Evolutionary conservation across 2,329 filamentous ascomycete genomes (phyloP).

Genomic region (Fusarium burgessii): DNA sequence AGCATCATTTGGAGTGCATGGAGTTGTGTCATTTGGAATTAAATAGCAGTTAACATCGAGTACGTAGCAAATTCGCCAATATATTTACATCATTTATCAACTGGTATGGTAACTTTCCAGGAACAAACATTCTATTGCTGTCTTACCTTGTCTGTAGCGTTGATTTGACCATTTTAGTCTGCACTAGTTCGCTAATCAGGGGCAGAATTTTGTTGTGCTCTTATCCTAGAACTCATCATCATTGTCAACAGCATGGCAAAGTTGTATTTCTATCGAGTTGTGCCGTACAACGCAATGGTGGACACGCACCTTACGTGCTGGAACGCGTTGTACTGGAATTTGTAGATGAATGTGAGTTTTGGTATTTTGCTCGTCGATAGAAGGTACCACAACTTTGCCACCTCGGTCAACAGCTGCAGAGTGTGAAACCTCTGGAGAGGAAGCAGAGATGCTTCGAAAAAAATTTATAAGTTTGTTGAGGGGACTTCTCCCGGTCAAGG

Average conservation of each 20-base stretch:
- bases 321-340: not conserved
- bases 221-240: not conserved
- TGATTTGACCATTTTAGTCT: not conserved
- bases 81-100: conserved; percentile 15
- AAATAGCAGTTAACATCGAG: conserved; percentile 33
- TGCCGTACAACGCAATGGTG: not conserved
- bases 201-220: not conserved
- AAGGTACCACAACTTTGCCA: too few species aligned
- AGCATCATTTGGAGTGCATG: conserved; percentile 25
- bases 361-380: not conserved
- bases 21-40: conserved; percentile 28
- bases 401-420: not conserved
- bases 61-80: conserved; percentile 19
- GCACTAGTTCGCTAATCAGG: not conserved
- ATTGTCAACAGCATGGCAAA: not conserved
- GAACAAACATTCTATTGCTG: not conserved
- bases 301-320: not conserved
- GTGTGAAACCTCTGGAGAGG: not conserved
- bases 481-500: too few species aligned
- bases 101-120: not conserved
- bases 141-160: not conserved
- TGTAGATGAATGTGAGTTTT: not conserved
- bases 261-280: not conserved
- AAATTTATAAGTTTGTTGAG: not conserved
- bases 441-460: not conserved